Conservation (phyloP, 106 monocot genomes). For the Dendrobium nobile region DNA sequence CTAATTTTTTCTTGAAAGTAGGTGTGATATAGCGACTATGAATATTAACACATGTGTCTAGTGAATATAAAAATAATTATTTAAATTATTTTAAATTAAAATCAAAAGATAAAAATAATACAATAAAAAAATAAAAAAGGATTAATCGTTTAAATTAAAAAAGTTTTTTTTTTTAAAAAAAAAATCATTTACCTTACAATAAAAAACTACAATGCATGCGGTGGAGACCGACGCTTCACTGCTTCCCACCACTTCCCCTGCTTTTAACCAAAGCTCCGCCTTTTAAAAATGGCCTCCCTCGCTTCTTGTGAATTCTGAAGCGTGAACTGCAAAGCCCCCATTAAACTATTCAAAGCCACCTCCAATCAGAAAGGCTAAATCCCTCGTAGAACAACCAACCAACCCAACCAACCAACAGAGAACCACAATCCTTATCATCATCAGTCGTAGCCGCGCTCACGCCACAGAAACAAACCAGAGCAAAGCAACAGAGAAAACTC, state of each 20-base stretch:
- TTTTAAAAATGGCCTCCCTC: conserved; percentile 1
- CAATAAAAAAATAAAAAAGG: no score
- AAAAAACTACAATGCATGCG: neutral
- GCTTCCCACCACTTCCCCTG: conserved; percentile 4
- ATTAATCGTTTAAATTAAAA: no score
- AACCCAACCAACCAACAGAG: neutral
- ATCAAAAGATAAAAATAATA: no score
- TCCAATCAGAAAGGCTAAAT: neutral
- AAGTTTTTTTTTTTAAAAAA: no score
- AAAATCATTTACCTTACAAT: neutral
- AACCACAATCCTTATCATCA: no score
- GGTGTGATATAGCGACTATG: no score
- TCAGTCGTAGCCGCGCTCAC: neutral
- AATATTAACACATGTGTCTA: no score
- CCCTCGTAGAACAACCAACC: neutral
- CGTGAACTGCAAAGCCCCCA: neutral
- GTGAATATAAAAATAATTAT: no score
- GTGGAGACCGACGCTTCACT: neutral
- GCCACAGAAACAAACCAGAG: neutral
- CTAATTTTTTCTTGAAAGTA: no score
- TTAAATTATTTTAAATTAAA: no score
- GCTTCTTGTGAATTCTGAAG: neutral
- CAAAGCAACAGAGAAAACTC: neutral
- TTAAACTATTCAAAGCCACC: neutral
- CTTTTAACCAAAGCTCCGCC: neutral